Evolutionary conservation across 208 protist species (phyloP), one percentile per base, ranked within the genome.

Genomic region (Trypanosoma theileri): DNA sequence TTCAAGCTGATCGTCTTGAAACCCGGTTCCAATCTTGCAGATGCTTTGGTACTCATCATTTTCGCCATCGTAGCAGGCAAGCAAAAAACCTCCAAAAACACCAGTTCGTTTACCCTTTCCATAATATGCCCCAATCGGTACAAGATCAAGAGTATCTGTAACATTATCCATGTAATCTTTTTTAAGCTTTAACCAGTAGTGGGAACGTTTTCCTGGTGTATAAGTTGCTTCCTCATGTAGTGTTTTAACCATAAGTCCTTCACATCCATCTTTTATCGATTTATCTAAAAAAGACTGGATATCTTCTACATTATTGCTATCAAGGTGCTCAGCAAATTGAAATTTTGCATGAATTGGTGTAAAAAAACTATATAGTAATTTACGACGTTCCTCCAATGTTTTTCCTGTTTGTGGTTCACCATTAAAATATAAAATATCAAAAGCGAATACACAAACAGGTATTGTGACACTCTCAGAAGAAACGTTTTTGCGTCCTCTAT

Each of bases 191-290:
- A 99, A 85, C 98, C 98, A 99, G 46, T 92, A 97, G 66, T 96
- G 84, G 0, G 98, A 98, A 19, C 99, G 89, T 67, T 97, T 98
- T 12, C 87, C 92, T 0, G 98, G 98, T 69, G 98, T 96, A 81
- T 99, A 99, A 28, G 69, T 81, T 0, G 97, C 88, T 24, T 98
- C 89, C 54, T 97, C 84, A 22, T 89, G 68, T 16, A 99, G 87
- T 22, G 94, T 97, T 81, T 99, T 99, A 28, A 99, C 86, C 96
- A 99, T 99, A 4, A 99, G 88, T 3, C 99, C 99, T 77, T 99
- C 94, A 66, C 90, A 94, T 44, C 80, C 84, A 67, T 86, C 88
- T 11, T 77, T 78, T 53, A 98, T 93, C n/a, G 97, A 89, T 48
- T 98, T 77, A 24, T 99, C 86, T 1, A 99, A 80, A 59, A 98